Evolutionary conservation across 495 filamentous ascomycete genomes (phyloP).

Genomic region (Hypomontagnella monticulosa): DNA sequence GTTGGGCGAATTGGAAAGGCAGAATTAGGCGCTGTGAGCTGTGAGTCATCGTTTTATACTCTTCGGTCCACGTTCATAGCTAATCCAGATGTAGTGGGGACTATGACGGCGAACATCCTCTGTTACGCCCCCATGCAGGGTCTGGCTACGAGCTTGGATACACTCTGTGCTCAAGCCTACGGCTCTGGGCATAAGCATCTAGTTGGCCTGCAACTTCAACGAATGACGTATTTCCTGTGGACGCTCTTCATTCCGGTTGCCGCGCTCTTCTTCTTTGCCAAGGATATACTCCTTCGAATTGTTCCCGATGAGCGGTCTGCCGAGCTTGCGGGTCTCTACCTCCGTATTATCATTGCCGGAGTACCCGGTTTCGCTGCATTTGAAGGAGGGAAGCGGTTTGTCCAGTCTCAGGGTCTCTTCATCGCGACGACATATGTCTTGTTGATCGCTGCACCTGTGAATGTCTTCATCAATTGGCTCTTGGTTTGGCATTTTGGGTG

Average conservation of each 20-base stretch:
- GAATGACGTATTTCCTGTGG: conserved; percentile 75
- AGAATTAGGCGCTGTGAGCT: conserved; percentile 71
- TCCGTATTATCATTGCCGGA: conserved; percentile 70
- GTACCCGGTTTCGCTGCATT: conserved; percentile 75
- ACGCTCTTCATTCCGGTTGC: conserved; percentile 70
- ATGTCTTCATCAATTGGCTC: conserved; percentile 72
- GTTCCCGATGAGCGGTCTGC: conserved; percentile 71
- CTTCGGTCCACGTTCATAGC: neutral
- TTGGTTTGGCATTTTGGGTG: conserved; percentile 76
- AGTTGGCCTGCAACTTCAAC: conserved; percentile 75
- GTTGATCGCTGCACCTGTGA: conserved; percentile 71
- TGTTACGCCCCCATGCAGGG: conserved; percentile 78
- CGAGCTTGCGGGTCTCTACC: conserved; percentile 70
- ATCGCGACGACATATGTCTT: conserved; percentile 72
- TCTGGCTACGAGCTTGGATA: conserved; percentile 75
- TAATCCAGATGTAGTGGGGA: conserved; percentile 57
- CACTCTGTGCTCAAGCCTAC: conserved; percentile 78
- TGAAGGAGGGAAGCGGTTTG: conserved; percentile 75
- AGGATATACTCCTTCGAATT: conserved; percentile 63
- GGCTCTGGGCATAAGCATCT: conserved; percentile 73
- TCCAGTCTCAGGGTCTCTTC: conserved; percentile 78
- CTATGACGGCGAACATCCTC: conserved; percentile 78
- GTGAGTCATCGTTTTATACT: conserved; percentile 36
- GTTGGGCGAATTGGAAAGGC: conserved; percentile 70
- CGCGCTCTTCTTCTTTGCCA: conserved; percentile 66